Conservation (phyloP, 208 protist genomes). For the Histomonas meleagridis region DNA sequence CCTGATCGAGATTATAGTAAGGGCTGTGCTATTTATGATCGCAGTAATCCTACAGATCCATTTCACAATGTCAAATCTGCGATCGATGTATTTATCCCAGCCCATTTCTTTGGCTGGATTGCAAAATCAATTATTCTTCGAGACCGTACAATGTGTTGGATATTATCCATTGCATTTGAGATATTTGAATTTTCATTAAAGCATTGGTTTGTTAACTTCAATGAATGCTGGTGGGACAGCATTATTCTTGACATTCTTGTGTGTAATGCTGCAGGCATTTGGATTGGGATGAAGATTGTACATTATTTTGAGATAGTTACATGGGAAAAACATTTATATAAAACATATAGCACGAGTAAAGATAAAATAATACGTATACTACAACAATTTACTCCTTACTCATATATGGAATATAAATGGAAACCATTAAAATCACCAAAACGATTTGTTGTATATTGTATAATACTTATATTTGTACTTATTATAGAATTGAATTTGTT, state of each 20-base stretch:
- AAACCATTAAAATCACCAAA: background rate
- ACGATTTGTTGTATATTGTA: background rate
- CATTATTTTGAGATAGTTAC: conserved; percentile 37
- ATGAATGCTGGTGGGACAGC: conserved; percentile 52
- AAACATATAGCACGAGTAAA: background rate
- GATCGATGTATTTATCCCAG: conserved; percentile 47
- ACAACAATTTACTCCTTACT: background rate
- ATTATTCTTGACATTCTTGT: conserved; percentile 46
- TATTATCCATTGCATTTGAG: conserved; percentile 43
- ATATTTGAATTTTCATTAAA: conserved; percentile 45
- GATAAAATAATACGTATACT: background rate
- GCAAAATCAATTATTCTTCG: conserved; percentile 44
- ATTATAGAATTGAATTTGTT: background rate
- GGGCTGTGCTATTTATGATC: background rate
- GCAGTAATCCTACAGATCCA: conserved; percentile 12
- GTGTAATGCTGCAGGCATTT: conserved; percentile 49
- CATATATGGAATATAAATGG: background rate
- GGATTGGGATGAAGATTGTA: conserved; percentile 41
- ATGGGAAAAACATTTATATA: background rate
- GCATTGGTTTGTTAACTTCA: conserved; percentile 46
- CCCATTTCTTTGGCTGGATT: conserved; percentile 51
- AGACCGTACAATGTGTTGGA: conserved; percentile 38
- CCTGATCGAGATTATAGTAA: conserved; percentile 16
- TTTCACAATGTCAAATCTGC: conserved; percentile 32
- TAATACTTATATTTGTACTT: background rate